These are phyloP conservation scores for Fusarium chlamydosporum DNA, from an alignment of 2,329 filamentous ascomycete genomes.

Conservation along the genomic window DNA sequence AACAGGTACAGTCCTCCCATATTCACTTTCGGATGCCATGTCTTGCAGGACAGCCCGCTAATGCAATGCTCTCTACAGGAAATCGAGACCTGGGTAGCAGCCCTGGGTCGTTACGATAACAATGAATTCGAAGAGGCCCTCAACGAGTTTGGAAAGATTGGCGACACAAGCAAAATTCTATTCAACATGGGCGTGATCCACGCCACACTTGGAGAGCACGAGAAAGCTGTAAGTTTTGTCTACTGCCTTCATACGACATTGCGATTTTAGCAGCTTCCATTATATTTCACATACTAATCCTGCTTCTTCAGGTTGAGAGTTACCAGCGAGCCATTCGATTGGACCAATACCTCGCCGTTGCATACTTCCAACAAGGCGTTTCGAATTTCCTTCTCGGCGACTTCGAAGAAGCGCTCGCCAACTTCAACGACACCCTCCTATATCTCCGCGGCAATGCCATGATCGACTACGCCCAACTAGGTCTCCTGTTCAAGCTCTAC, in stretches of 20 bases:
- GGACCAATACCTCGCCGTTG: constrained; percentile 95
- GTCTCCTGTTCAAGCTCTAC: constrained; percentile 94
- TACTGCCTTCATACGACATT: not conserved
- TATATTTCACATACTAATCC: constrained; percentile 37
- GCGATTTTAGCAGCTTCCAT: not conserved
- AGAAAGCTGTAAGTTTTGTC: constrained; percentile 81
- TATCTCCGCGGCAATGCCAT: constrained; percentile 96
- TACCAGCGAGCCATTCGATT: constrained; percentile 92
- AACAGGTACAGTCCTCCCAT: constrained; percentile 64
- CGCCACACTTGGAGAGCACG: constrained; percentile 94
- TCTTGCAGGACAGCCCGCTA: constrained; percentile 33
- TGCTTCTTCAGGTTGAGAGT: constrained; percentile 79
- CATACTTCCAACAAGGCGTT: constrained; percentile 98
- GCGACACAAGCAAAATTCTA: constrained; percentile 96
- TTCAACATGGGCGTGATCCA: constrained; percentile 99
- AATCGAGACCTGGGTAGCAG: constrained; percentile 98
- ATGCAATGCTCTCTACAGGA: constrained; percentile 70
- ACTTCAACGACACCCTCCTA: constrained; percentile 97
- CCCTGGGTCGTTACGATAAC: constrained; percentile 92
- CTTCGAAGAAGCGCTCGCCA: constrained; percentile 95
- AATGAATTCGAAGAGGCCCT: constrained; percentile 96
- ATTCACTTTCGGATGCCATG: constrained; percentile 10
- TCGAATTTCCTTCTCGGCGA: constrained; percentile 98
- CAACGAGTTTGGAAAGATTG: constrained; percentile 85
- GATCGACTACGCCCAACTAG: constrained; percentile 97